phyloP scores from a whole-genome alignment of 805 yeast species.

The Yamadazyma nakazawae region DNA sequence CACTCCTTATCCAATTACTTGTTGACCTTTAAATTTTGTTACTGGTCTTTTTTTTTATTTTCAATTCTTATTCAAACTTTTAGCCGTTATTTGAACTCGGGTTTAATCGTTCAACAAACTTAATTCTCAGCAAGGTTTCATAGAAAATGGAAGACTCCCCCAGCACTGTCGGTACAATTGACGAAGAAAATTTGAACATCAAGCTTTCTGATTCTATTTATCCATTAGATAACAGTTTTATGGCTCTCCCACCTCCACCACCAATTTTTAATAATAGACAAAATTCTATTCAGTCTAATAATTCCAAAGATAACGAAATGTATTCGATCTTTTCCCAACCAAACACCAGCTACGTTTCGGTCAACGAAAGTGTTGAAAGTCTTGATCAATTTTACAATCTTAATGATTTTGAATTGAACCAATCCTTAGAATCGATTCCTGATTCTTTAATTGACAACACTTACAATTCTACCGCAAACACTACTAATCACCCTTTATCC shows the following conservation, averaged over 20 bases:
- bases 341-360: slow-evolving; percentile 11
- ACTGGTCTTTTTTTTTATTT: too few relatives aligned
- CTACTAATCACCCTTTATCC: slow-evolving; percentile 1
- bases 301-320: slow-evolving; percentile 13
- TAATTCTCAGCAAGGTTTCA: too few relatives aligned
- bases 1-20: background rate
- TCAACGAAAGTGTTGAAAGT: slow-evolving; percentile 9
- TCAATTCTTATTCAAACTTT: background rate
- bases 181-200: slow-evolving; percentile 9
- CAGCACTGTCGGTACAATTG: slow-evolving; percentile 15
- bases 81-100: background rate
- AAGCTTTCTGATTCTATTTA: background rate
- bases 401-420: slow-evolving; percentile 21
- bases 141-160: slow-evolving; percentile 9
- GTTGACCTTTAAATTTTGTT: too few relatives aligned
- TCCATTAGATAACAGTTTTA: background rate
- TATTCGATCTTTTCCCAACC: slow-evolving; percentile 14
- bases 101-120: too few relatives aligned
- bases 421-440: slow-evolving; percentile 27
- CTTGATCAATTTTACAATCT: slow-evolving; percentile 22
- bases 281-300: slow-evolving; percentile 14
- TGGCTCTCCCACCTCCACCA: slow-evolving; percentile 20
- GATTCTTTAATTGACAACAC: slow-evolving; percentile 16
- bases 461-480: background rate
- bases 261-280: slow-evolving; percentile 15